A percentile compares a stretch with the other conserved stretches of the same genome.
Evolutionary conservation across 176 grass and related monocot species (phyloP).

Genomic region (Eragrostis curvula): DNA sequence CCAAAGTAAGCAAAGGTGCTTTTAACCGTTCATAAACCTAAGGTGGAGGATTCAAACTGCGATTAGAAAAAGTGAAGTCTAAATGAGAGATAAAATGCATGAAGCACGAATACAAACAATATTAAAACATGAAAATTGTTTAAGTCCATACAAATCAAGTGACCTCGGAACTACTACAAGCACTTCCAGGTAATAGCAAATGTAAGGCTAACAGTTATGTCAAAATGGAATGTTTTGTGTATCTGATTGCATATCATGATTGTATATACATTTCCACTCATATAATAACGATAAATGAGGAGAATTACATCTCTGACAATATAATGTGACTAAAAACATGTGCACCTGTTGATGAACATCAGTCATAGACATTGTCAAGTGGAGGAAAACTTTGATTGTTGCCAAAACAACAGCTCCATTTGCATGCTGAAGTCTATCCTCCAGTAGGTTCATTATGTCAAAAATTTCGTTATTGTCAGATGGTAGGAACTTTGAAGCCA

Average conservation of each 20-base stretch:
- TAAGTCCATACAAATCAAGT: conserved; percentile 22
- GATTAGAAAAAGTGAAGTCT: conserved; percentile 38
- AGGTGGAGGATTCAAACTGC: conserved; percentile 34
- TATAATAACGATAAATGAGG: conserved; percentile 13
- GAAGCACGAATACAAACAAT: conserved; percentile 1
- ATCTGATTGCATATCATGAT: conserved; percentile 22
- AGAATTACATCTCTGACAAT: conserved; percentile 5
- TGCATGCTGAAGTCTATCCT: conserved; percentile 99
- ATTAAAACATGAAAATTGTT: background rate
- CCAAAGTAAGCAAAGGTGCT: conserved; percentile 97
- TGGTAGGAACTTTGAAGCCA: conserved; percentile 92
- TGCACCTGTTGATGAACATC: conserved; percentile 99
- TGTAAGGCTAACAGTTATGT: background rate
- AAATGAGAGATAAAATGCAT: conserved; percentile 2
- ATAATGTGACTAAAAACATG: conserved; percentile 30
- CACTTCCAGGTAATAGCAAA: conserved; percentile 23
- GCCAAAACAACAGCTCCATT: conserved; percentile 99
- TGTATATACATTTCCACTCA: background rate
- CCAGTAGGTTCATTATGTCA: conserved; percentile 98
- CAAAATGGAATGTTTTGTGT: conserved; percentile 20
- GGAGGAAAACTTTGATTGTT: conserved; percentile 98
- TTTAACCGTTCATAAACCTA: conserved; percentile 99
- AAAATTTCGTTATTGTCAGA: conserved; percentile 93
- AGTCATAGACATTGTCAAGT: conserved; percentile 99
- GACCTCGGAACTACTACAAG: background rate